Evolutionary conservation across 805 yeast genomes (phyloP), one percentile per base, ranked within the genome.

Genomic region (Myxozyma lipomycoides): DNA sequence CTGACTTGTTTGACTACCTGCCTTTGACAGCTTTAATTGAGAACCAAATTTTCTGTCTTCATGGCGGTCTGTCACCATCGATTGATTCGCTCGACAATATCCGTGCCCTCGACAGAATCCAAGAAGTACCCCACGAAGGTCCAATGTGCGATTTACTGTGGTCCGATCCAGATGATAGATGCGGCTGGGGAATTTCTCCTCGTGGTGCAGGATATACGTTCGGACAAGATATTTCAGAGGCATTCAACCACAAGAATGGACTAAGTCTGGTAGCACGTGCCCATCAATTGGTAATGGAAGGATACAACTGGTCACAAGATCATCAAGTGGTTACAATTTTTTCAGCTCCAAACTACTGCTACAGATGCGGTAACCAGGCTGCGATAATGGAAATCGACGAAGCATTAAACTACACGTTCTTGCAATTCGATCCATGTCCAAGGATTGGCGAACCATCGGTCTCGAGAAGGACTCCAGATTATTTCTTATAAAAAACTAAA

Each of bases 301-400:
- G 97, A 52, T 90, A 82, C 67, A 80, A 87, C 63, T 97, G 91
- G 71, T 79, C 87, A 78, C 95, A 90, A 66, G 82, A 84, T 60
- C 87, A 84, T 30, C 84, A 85, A 12, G 75, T 93, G 52, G 96
- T 90, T 7, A 93, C 98, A 0, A 97, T 93, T 7, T 93, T 98
- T 96, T 81, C 89, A 88, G 98, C 98, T 1, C 98, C 98, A 0
- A 93, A 93, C 66, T 93, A 93, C 67, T 93, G 98, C 70, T 93
- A 93, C 65, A 71, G 98, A 45, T 93, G 98, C 69, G 98, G 98
- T 2, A 93, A 93, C 64, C 87, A 89, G 18, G 98, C 98, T 1
- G 93, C 95, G 15, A 89, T 89, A 18, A 72, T 91, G 56, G 73
- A 82, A 10, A 74, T 91, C 35, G 96, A 86, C 59, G 96, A 90